Conservation (phyloP, 805 yeast genomes). For the Yarrowia yakushimensis region DNA sequence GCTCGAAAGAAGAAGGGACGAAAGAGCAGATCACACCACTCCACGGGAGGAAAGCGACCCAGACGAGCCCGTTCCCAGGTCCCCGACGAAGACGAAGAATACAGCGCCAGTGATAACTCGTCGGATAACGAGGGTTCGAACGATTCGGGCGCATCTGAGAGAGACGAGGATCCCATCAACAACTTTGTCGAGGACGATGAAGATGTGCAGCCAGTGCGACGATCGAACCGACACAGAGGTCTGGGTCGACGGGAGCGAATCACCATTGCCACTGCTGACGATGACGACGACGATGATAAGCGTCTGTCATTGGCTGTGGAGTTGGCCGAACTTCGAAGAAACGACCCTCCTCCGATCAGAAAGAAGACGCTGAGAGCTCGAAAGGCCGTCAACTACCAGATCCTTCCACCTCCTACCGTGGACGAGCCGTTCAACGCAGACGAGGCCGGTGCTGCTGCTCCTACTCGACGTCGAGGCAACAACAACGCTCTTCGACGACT, state of each 20-base stretch:
- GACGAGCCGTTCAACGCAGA: slow-evolving; percentile 38
- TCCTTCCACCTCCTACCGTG: slow-evolving; percentile 72
- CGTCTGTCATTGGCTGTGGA: slow-evolving; percentile 28
- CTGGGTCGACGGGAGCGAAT: slow-evolving; percentile 6
- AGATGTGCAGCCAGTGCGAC: slow-evolving; percentile 12
- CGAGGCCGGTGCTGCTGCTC: slow-evolving; percentile 34
- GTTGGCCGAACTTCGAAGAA: slow-evolving; percentile 30
- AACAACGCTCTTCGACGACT: slow-evolving; percentile 56
- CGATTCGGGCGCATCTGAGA: slow-evolving; percentile 3
- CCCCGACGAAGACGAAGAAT: slow-evolving; percentile 24
- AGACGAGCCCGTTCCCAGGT: slow-evolving; percentile 3
- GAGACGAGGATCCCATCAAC: slow-evolving; percentile 12
- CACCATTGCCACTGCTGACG: slow-evolving; percentile 25
- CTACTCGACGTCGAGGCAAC: slow-evolving; percentile 39
- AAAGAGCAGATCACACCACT: background rate
- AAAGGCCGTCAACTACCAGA: slow-evolving; percentile 70
- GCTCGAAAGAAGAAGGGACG: slow-evolving; percentile 6
- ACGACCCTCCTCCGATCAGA: slow-evolving; percentile 48
- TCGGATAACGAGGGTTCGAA: background rate
- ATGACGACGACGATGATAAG: slow-evolving; percentile 26
- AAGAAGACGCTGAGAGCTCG: slow-evolving; percentile 51
- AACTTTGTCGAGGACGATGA: slow-evolving; percentile 20
- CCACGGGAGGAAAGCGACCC: slow-evolving; percentile 3
- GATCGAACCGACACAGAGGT: background rate
- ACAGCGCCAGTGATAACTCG: slow-evolving; percentile 10